Conservation (phyloP, 441 rosid species). For the Adansonia madagascariensis region DNA sequence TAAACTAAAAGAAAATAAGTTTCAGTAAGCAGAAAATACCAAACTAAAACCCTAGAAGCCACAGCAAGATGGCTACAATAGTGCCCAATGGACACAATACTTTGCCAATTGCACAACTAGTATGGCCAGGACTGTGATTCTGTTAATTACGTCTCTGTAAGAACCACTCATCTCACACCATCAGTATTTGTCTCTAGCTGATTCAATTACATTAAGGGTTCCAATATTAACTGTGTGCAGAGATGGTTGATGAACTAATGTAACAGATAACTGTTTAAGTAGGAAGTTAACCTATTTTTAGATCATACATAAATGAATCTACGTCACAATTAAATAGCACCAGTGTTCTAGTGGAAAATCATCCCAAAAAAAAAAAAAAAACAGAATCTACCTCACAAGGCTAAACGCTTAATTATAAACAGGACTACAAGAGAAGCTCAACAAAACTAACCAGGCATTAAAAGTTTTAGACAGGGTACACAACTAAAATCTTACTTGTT, state of each 20-base stretch:
- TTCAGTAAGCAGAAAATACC: neutral
- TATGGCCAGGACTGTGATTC: neutral
- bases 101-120: neutral
- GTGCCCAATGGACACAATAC: neutral
- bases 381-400: neutral
- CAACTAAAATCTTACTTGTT: conserved; percentile 62
- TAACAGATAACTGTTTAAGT: neutral
- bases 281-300: neutral
- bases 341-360: too few species aligned
- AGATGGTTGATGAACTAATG: neutral
- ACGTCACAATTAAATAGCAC: too few species aligned
- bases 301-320: neutral
- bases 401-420: conserved; percentile 3
- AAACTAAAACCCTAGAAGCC: neutral
- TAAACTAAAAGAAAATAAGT: neutral
- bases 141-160: neutral
- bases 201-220: neutral
- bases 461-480: conserved; percentile 15
- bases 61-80: neutral
- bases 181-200: conserved; percentile 1
- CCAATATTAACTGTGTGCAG: neutral
- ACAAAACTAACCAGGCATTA: neutral
- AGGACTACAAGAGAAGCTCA: neutral
- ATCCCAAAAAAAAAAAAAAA: too few species aligned
- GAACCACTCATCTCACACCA: neutral